Evolutionary conservation across 495 filamentous ascomycete genomes (phyloP).

Genomic region (Penicillium bovifimosum): DNA sequence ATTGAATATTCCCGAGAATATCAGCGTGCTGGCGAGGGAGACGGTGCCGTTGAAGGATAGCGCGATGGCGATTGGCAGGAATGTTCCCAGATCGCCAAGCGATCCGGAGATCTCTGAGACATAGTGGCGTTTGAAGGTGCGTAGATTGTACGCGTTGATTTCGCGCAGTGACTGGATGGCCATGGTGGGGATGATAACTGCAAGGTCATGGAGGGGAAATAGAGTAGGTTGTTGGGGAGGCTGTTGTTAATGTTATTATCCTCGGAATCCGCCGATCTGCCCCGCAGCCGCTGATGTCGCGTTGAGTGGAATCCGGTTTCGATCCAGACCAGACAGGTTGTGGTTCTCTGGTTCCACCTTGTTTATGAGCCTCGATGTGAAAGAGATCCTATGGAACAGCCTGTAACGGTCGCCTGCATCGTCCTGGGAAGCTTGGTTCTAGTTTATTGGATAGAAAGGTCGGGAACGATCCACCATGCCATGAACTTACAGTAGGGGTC

Average conservation of each 20-base stretch:
- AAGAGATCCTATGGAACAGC: neutral
- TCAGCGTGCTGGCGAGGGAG: slow-evolving; percentile 73
- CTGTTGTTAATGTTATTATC: neutral
- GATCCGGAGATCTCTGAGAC: slow-evolving; percentile 83
- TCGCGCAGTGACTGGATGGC: slow-evolving; percentile 27
- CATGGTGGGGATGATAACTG: slow-evolving; percentile 17
- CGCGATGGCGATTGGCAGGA: slow-evolving; percentile 83
- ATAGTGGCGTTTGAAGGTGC: slow-evolving; percentile 49
- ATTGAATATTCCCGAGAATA: slow-evolving; percentile 85
- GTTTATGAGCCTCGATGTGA: neutral
- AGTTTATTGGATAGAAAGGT: neutral
- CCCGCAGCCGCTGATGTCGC: slow-evolving; percentile 5
- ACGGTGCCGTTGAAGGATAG: slow-evolving; percentile 70
- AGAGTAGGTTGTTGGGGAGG: neutral
- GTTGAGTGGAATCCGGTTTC: neutral
- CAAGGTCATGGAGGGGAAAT: neutral
- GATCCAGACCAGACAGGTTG: neutral
- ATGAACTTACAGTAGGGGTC: neutral
- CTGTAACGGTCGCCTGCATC: neutral
- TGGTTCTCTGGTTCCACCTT: neutral
- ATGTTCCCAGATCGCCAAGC: slow-evolving; percentile 84
- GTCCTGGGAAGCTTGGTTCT: neutral
- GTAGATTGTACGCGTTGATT: slow-evolving; percentile 30
- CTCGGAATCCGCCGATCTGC: neutral
- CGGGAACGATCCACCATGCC: neutral